A percentile compares a stretch with the other conserved stretches of the same genome.
Evolutionary conservation across 208 protist genomes (phyloP).

Genomic region (Blechomonas ayalai): DNA sequence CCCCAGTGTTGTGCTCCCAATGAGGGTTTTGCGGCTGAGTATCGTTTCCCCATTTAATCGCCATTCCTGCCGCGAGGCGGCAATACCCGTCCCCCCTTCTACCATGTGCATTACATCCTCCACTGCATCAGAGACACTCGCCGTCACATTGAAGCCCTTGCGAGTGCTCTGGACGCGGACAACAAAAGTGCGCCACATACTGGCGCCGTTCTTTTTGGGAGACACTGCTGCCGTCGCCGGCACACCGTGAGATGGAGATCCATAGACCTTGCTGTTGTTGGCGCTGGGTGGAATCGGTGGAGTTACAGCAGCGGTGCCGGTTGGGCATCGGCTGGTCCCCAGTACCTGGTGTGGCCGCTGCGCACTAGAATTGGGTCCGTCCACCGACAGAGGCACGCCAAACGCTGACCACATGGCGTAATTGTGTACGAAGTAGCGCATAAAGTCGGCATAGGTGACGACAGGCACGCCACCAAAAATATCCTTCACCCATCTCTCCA

Average conservation of each 20-base stretch:
- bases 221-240: neutral
- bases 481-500: conserved; percentile 54
- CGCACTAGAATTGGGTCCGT: conserved; percentile 14
- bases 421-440: conserved; percentile 60
- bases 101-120: conserved; percentile 77
- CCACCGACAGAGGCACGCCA: conserved; percentile 53
- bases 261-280: conserved; percentile 1
- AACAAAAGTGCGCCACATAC: conserved; percentile 43
- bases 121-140: conserved; percentile 66
- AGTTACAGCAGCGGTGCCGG: neutral
- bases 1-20: conserved; percentile 58
- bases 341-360: conserved; percentile 24
- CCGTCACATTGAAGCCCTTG: conserved; percentile 81
- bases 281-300: neutral
- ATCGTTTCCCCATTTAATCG: conserved; percentile 14
- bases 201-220: neutral
- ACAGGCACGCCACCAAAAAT: conserved; percentile 39
- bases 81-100: conserved; percentile 65
- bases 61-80: conserved; percentile 69
- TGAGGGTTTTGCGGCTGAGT: conserved; percentile 23
- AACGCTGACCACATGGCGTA: conserved; percentile 71
- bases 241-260: neutral
- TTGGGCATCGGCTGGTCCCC: neutral
- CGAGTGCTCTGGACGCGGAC: conserved; percentile 39
- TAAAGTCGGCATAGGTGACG: conserved; percentile 65